Evolutionary conservation across 2,329 filamentous ascomycete species (phyloP), one percentile per base, ranked within the genome.

Genomic region (Drechslera avenae): DNA sequence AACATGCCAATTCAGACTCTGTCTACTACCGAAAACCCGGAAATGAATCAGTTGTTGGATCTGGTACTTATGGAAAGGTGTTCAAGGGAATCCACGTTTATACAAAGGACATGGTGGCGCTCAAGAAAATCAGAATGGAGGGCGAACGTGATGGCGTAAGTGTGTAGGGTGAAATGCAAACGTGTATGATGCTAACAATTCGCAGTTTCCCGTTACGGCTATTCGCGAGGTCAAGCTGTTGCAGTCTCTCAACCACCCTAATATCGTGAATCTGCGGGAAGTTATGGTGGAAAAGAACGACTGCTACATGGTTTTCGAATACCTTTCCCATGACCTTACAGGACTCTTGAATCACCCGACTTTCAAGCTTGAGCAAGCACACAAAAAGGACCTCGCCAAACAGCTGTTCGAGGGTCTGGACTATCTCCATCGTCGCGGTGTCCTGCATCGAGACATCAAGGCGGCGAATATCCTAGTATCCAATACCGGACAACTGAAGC

Each of bases 251-350:
- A 86, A 87, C 56, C 90, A 96, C 65, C 77, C 81, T 52, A 96
- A 95, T 65, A 86, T 96, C 42, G 90, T 96, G 50, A 86, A 86
- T 33, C 78, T 96, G 14, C 85, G 89, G 59, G 91, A 96, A 75
- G 90, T 95, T 60, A 99, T 99, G 94, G 94, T 99, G 2, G 94
- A 99, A 76, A 90, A 88, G 69, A 97, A 97, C 62, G 92, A 97
- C 74, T 99, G 94, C 73, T 99, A 96, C 75, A 99, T 99, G 94
- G 94, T 99, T 3, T 99, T 99, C 60, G 94, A 99, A 73, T 99
- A 99, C 69, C 82, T 97, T 26, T 93, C 94, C 1, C 94, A 99
- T 72, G 94, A 99, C 72, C 79, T 99, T 54, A 99, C 94, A 2
- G 94, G 94, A 12, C 80, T 99, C 26, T 84, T 99, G 54, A 97